Evolutionary conservation across 371 early-diverging fungal species (phyloP).

Genomic region (Dichotomocladium elegans): DNA sequence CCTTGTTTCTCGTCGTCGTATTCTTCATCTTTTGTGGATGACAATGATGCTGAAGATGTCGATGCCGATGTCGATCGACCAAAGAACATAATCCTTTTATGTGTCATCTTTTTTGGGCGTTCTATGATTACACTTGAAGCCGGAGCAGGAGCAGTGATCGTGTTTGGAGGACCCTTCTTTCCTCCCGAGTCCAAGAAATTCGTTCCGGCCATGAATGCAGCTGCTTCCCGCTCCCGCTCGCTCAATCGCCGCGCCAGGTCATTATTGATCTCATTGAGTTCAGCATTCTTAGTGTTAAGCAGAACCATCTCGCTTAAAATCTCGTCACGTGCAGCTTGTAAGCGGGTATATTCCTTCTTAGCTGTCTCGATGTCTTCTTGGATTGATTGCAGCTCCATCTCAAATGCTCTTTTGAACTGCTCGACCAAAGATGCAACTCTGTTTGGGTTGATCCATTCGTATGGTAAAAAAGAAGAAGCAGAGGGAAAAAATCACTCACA

Average conservation of each 20-base stretch:
- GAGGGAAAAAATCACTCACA: no score
- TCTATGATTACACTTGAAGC: background rate
- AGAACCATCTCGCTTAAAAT: slow-evolving; percentile 50
- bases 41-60: background rate
- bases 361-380: slow-evolving; percentile 3
- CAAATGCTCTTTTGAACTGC: background rate
- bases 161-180: background rate
- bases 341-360: background rate
- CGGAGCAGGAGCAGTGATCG: background rate
- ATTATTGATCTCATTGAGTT: slow-evolving; percentile 53
- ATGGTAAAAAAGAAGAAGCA: background rate
- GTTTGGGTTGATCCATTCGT: background rate
- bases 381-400: background rate
- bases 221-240: slow-evolving; percentile 44
- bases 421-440: background rate
- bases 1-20: background rate
- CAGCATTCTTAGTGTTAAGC: slow-evolving; percentile 54
- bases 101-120: background rate
- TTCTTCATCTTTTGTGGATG: background rate
- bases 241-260: slow-evolving; percentile 48
- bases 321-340: slow-evolving; percentile 14
- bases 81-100: background rate
- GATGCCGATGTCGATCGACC: background rate
- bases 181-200: slow-evolving; percentile 11
- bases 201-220: slow-evolving; percentile 33